phyloP scores from a whole-genome alignment of 306 rosid genomes.

The Herpetospermum pedunculosum region DNA sequence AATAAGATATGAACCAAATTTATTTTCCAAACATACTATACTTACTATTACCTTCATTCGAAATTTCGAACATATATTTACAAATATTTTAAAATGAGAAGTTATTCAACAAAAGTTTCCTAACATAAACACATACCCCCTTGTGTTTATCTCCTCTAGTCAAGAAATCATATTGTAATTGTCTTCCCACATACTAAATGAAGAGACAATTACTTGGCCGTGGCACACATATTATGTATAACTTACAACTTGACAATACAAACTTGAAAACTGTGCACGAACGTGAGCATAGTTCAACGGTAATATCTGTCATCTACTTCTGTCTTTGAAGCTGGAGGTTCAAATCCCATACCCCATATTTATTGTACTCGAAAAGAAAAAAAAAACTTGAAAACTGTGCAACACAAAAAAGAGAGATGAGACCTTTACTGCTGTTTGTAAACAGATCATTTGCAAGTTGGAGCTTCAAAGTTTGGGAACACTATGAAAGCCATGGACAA shows the following conservation, averaged over 20 bases:
- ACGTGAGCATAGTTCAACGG: too few species aligned
- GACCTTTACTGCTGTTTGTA: neutral
- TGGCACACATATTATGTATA: neutral
- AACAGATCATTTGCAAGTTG: constrained; percentile 26
- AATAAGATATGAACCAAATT: too few species aligned
- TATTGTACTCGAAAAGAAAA: too few species aligned
- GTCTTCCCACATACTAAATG: neutral
- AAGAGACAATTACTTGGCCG: neutral
- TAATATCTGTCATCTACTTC: too few species aligned
- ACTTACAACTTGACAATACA: neutral
- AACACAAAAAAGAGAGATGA: neutral
- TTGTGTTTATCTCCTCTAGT: too few species aligned
- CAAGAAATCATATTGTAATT: neutral
- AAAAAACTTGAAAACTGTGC: constrained; percentile 1
- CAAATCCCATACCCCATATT: too few species aligned
- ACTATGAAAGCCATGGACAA: constrained; percentile 34
- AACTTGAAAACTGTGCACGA: constrained; percentile 1
- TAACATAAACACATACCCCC: too few species aligned
- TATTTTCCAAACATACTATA: too few species aligned
- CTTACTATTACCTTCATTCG: too few species aligned
- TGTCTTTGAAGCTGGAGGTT: too few species aligned
- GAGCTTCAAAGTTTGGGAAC: constrained; percentile 47
- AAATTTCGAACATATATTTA: too few species aligned
- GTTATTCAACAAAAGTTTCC: neutral
- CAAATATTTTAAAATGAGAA: neutral